These are phyloP conservation scores for Ampelomyces quisqualis DNA, from an alignment of 2,329 filamentous ascomycete species.

Conservation along the genomic window DNA sequence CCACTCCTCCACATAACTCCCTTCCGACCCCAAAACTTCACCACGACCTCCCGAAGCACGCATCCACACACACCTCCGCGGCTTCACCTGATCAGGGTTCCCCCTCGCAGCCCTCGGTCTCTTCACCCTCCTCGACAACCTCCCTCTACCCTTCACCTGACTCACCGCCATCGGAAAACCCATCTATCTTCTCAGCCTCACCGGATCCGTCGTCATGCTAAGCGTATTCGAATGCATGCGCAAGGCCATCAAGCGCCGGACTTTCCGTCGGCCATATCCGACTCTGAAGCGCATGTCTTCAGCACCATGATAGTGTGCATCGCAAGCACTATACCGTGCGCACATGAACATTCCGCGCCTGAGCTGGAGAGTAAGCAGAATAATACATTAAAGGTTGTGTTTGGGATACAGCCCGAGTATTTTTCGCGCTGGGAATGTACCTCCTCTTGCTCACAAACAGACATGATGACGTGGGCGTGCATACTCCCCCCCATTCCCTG, in stretches of 20 bases:
- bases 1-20: neutral
- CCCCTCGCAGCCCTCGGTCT: neutral
- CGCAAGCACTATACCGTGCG: neutral
- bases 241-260: neutral
- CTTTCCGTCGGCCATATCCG: neutral
- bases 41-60: neutral
- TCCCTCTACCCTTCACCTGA: neutral
- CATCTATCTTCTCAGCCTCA: neutral
- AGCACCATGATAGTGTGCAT: neutral
- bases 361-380: neutral
- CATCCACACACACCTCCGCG: neutral
- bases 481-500: no score
- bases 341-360: neutral
- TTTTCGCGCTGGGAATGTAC: neutral
- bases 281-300: neutral
- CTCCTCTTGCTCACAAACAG: neutral
- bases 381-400: neutral
- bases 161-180: neutral
- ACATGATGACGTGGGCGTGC: no score
- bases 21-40: neutral
- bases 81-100: neutral
- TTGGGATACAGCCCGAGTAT: neutral
- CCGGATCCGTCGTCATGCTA: neutral
- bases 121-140: neutral
- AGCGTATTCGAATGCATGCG: no score